Base-by-base conservation (phyloP, 306 rosid genomes). In the Vigna unguiculata region DNA sequence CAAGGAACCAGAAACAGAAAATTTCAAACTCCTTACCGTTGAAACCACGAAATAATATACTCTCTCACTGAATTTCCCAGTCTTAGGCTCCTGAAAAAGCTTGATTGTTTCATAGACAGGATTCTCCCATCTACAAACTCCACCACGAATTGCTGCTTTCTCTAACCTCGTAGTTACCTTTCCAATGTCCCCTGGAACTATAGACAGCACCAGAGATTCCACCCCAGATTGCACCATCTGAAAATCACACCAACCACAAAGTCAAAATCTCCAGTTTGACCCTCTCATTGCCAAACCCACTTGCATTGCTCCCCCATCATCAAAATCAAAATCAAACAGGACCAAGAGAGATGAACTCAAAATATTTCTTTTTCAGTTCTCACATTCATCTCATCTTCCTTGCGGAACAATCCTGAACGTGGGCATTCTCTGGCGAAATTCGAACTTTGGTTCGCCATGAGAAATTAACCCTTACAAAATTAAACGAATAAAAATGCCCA, bases 61-160 rank as follows among this genome's bases (percentile, higher is more conserved):
- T 76, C 84, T 91, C 66, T 91, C 97, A 75, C 74, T 86, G 83
- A 96, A 87, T 76, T 87, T 96, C 71, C 93, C 96, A 38, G 86
- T 83, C 80, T 83, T 91, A 6, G 84, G 77, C 2, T 96, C 98
- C 49, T 43, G 86, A 74, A 65, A 61, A 75, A 96, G 87, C 74
- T 87, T 96, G 51, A 96, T 85, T 0, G 97, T 86, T 84, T 96
- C 94, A 38, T 81, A 80, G 22, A 89, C 90, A 10, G 97, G 91
- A 78, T 81, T 91, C 69, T 91, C 98, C 99, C 99, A 96, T 84
- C 87, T 80, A 70, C 96, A 92, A 54, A 71, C 47, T 79, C 97
- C 98, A 58, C 84, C 92, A 66, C 72, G 75, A 71, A 89, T 83
- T 9, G 53, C 53, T 7, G 92, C 88, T 80, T 86, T 89, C 51